Conservation (phyloP, 2,329 filamentous ascomycete genomes). For the Phaeosphaeria sp. region DNA sequence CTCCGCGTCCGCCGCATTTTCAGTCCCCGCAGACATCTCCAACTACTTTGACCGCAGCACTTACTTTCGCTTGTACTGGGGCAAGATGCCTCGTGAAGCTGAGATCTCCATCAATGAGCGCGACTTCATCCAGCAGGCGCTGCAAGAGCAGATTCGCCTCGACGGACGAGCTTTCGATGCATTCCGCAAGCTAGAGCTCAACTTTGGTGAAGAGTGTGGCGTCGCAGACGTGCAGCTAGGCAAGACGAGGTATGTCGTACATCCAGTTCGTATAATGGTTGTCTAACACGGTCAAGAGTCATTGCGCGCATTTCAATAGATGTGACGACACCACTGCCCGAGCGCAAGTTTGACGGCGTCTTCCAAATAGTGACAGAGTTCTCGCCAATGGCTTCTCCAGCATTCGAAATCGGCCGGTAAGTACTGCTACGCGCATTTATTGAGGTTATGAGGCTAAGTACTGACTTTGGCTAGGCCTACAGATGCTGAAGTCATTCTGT, state of each 20-base stretch:
- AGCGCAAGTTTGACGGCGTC: slow-evolving; percentile 93
- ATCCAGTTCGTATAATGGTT: background rate
- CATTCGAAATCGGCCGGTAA: slow-evolving; percentile 82
- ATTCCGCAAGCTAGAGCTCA: slow-evolving; percentile 77
- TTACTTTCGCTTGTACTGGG: slow-evolving; percentile 4
- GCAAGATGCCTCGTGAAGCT: slow-evolving; percentile 86
- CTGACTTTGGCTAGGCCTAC: slow-evolving; percentile 64
- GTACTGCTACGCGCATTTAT: slow-evolving; percentile 17
- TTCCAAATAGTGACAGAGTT: slow-evolving; percentile 93
- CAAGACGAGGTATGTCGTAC: slow-evolving; percentile 75
- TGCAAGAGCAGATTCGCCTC: slow-evolving; percentile 80
- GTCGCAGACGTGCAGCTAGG: slow-evolving; percentile 86
- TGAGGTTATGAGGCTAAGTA: slow-evolving; percentile 18
- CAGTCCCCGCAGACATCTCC: slow-evolving; percentile 3
- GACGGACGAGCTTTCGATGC: slow-evolving; percentile 84
- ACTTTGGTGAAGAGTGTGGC: slow-evolving; percentile 90
- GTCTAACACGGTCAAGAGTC: slow-evolving; percentile 63
- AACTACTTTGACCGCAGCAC: slow-evolving; percentile 12
- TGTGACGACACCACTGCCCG: slow-evolving; percentile 82
- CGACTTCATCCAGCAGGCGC: slow-evolving; percentile 82
- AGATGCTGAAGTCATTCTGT: slow-evolving; percentile 84
- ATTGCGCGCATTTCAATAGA: slow-evolving; percentile 86
- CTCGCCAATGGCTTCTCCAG: slow-evolving; percentile 88
- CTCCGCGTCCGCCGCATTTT: slow-evolving; percentile 39
- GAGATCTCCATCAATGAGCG: slow-evolving; percentile 90